Base-by-base conservation (phyloP, 2,329 filamentous ascomycete species). In the Diplodia scrobiculata region DNA sequence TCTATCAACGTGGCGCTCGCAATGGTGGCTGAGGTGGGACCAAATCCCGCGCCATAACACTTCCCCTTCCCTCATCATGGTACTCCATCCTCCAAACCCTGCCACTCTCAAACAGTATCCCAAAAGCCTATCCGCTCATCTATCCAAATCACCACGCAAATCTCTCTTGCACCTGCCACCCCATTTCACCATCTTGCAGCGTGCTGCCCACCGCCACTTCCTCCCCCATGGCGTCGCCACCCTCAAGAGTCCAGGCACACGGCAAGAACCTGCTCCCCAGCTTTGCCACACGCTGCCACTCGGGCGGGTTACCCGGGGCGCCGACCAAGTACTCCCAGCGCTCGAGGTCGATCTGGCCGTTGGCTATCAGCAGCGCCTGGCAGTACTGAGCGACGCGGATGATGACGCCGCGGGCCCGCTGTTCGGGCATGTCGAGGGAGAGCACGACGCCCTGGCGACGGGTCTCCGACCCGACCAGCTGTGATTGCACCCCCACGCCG, bases 351-450 rank as follows among this genome's bases (percentile, higher is more conserved):
- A 84, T 71, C 5, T 73, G 70, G 0, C 76, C 73, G 0, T 80
- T 82, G 1, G 75, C 73, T 68, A 83, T 80, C 59, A 86, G 36
- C 4, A 89, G 72, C 0, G 83, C 86, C 77, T 90, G 87, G 45
- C 80, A 84, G 68, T 79, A 82, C 66, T 80, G 76, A 0, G 85
- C 87, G 0, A 89, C 71, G 25, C 83, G 73, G 0, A 89, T 76
- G 0, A 87, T 78, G 68, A 84, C 75, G 0, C 87, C 87, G 1
- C 82, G 75, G 1, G 75, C 76, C 14, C 69, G 68, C 7, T 68
- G 68, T 2, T 66, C 67, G 9, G 74, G 76, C 7, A 75, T 72
- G 9, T 80, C 75, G 32, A 80, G 72, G 67, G 74, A 71, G 47
- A 85, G 71, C 36, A 87, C 82, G 5, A 72, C 67, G 69, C 76